These are phyloP conservation scores for Rhodotorula sp. DNA, from an alignment of 1,284 basidiomycete genomes.

Conservation along the genomic window DNA sequence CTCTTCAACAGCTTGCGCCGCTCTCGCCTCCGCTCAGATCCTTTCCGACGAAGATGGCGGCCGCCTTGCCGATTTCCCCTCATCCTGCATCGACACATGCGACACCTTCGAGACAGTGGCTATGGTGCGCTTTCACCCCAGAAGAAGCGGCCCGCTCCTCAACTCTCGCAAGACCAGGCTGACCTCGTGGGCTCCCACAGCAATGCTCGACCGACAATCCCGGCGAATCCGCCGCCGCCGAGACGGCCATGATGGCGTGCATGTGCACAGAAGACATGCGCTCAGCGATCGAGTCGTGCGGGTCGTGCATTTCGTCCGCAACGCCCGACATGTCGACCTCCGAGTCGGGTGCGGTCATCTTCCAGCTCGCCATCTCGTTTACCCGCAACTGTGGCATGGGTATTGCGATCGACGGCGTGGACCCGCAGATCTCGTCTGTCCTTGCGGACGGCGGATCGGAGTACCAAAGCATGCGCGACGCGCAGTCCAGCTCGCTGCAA, in stretches of 20 bases:
- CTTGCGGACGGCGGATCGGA: conserved; percentile 7
- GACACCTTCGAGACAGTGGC: background rate
- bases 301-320: conserved; percentile 3
- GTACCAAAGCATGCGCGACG: background rate
- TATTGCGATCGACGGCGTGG: background rate
- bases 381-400: background rate
- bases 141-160: no score
- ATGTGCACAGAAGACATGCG: conserved; percentile 3
- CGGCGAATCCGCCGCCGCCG: background rate
- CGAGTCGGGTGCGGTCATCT: background rate
- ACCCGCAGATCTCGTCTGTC: background rate
- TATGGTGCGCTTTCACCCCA: background rate
- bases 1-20: background rate
- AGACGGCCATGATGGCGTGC: conserved; percentile 2
- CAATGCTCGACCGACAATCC: no score
- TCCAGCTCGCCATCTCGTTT: conserved; percentile 13
- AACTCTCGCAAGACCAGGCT: no score
- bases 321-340: background rate
- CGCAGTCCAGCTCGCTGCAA: background rate
- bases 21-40: background rate
- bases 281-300: conserved; percentile 3
- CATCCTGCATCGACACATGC: conserved; percentile 1
- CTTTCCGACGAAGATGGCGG: background rate
- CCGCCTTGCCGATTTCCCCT: conserved; percentile 11
- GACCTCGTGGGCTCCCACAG: background rate